A percentile compares a stretch with the other conserved stretches of the same genome.
Evolutionary conservation across 805 yeast genomes (phyloP).

Genomic region (Candida vartiovaarae): DNA sequence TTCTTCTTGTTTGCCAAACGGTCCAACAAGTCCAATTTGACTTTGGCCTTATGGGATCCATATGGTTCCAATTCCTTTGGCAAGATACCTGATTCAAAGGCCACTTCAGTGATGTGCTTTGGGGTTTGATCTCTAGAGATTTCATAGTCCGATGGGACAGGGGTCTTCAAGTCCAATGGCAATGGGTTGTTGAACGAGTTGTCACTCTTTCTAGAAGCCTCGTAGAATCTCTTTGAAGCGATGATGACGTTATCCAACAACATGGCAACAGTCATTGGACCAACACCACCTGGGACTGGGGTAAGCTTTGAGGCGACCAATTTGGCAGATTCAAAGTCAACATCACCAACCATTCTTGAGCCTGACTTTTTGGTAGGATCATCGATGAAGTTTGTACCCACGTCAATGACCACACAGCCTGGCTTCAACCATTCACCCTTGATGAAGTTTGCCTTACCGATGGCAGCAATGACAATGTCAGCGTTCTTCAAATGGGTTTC

Average conservation of each 20-base stretch:
- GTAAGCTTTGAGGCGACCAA: conserved; percentile 57
- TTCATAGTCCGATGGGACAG: conserved; percentile 78
- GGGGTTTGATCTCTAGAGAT: conserved; percentile 74
- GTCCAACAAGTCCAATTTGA: conserved; percentile 54
- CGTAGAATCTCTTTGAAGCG: conserved; percentile 50
- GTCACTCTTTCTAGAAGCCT: conserved; percentile 14
- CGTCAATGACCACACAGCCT: conserved; percentile 70
- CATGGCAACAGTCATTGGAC: conserved; percentile 89
- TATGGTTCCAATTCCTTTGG: conserved; percentile 68
- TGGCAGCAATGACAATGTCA: conserved; percentile 72
- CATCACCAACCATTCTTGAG: conserved; percentile 70
- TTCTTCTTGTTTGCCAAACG: conserved; percentile 52
- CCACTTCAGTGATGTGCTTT: conserved; percentile 60
- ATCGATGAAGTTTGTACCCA: conserved; percentile 71
- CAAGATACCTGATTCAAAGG: conserved; percentile 59
- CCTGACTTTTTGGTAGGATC: conserved; percentile 66
- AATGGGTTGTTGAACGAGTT: conserved; percentile 37
- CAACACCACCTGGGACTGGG: conserved; percentile 93
- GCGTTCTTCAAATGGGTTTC: conserved; percentile 50
- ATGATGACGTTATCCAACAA: conserved; percentile 62
- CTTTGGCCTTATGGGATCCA: conserved; percentile 74
- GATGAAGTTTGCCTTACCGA: conserved; percentile 65
- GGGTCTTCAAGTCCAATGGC: conserved; percentile 46
- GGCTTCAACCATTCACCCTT: conserved; percentile 69
- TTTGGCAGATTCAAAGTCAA: conserved; percentile 51